Percentiles rank a stretch among this genome's conserved stretches.
Evolutionary conservation across 2,329 filamentous ascomycete species (phyloP).

Genomic region (Colletotrichum lupini): DNA sequence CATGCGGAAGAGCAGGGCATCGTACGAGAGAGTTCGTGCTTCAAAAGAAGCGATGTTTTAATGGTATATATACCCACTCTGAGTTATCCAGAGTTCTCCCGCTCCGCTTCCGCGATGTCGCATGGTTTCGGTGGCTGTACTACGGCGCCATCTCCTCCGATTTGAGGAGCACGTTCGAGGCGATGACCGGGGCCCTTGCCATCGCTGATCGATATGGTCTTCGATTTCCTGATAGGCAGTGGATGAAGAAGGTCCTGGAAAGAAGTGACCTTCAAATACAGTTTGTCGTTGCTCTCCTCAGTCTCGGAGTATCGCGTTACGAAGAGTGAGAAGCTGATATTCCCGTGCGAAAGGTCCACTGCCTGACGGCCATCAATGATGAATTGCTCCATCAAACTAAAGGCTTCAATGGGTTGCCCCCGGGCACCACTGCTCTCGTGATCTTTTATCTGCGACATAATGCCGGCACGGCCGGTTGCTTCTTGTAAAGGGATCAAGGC

Average conservation of each 20-base stretch:
- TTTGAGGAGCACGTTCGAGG: neutral
- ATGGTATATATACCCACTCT: neutral
- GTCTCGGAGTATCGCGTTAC: constrained; percentile 8
- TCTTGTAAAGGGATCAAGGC: neutral
- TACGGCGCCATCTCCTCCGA: neutral
- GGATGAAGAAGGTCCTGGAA: neutral
- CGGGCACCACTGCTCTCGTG: neutral
- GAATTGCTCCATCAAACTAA: constrained; percentile 6
- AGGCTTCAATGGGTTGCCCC: neutral
- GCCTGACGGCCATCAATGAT: constrained; percentile 2
- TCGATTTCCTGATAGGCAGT: neutral
- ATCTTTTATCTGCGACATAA: neutral
- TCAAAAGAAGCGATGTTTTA: neutral
- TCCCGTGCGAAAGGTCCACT: neutral
- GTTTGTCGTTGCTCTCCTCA: neutral
- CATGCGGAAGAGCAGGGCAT: neutral
- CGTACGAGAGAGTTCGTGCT: neutral
- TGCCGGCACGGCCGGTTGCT: neutral
- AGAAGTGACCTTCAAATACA: neutral
- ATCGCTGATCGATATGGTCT: neutral
- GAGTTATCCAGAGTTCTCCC: neutral
- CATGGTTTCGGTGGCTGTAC: neutral
- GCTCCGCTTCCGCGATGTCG: neutral
- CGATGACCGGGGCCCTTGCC: neutral
- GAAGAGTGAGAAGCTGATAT: neutral